Evolutionary conservation across 345 rosid genomes (phyloP).

Genomic region (Durio zibethinus): DNA sequence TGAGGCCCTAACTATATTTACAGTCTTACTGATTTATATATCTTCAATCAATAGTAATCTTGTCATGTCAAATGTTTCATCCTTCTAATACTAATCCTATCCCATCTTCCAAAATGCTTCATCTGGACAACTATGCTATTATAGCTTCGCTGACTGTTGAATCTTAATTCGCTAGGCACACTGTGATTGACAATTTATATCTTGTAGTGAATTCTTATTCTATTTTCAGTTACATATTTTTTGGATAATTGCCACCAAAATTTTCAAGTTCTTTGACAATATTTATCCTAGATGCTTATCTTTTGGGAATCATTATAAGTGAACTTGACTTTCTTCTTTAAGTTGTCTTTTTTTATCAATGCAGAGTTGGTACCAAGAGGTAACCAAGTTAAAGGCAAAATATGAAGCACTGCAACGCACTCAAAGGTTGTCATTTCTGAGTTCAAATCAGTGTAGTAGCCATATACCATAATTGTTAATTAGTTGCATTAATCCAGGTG

Average conservation of each 20-base stretch:
- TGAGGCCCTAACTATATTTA: background rate
- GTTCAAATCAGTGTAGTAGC: background rate
- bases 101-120: background rate
- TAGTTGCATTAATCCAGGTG: background rate
- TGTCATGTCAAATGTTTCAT: background rate
- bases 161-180: background rate
- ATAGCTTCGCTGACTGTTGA: background rate
- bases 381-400: constrained; percentile 65
- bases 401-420: constrained; percentile 78
- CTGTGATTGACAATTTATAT: background rate
- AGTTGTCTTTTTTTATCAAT: constrained; percentile 6
- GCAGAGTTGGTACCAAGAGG: constrained; percentile 80
- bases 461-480: background rate
- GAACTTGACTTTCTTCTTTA: background rate
- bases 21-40: too few species aligned
- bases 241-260: background rate
- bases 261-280: background rate
- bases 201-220: background rate
- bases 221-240: background rate
- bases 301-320: background rate
- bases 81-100: background rate
- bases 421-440: constrained; percentile 48
- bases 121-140: background rate
- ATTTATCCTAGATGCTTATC: background rate
- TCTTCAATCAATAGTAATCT: too few species aligned